A percentile compares a stretch with the other conserved stretches of the same genome.
These are phyloP conservation scores for Pythium vanterpoolii DNA, from an alignment of 352 stramenopile species.

Conservation along the genomic window DNA sequence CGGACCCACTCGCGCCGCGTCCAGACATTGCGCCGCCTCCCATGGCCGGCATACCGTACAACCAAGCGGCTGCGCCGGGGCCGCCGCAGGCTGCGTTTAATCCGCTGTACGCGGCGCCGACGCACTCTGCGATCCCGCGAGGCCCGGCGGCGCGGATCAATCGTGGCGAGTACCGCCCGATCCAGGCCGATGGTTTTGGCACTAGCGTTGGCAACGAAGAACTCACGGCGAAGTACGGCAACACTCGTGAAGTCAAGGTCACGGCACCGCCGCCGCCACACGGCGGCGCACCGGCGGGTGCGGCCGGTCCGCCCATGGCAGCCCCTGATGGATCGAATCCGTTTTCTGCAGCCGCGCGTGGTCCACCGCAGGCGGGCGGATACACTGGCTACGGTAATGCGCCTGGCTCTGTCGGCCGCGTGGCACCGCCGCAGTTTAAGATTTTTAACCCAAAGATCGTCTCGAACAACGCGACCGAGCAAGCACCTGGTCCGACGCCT, in stretches of 20 bases:
- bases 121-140: slow-evolving; percentile 78
- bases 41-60: slow-evolving; percentile 47
- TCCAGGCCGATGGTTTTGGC: slow-evolving; percentile 87
- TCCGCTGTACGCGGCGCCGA: slow-evolving; percentile 70
- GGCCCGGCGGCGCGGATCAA: slow-evolving; percentile 48
- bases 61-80: slow-evolving; percentile 16
- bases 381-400: slow-evolving; percentile 37
- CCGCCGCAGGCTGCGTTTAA: slow-evolving; percentile 35
- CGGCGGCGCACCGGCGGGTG: slow-evolving; percentile 15
- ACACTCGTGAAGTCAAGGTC: slow-evolving; percentile 77
- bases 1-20: slow-evolving; percentile 61
- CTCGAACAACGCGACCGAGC: slow-evolving; percentile 24
- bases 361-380: slow-evolving; percentile 20
- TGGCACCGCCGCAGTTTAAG: slow-evolving; percentile 73
- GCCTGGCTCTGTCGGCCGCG: slow-evolving; percentile 18
- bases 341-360: slow-evolving; percentile 43
- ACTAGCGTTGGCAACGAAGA: slow-evolving; percentile 87
- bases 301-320: slow-evolving; percentile 7
- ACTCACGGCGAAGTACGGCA: slow-evolving; percentile 88
- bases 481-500: slow-evolving; percentile 15
- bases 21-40: slow-evolving; percentile 66
- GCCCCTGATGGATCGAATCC: slow-evolving; percentile 41
- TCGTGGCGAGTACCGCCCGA: slow-evolving; percentile 73
- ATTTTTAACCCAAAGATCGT: slow-evolving; percentile 84
- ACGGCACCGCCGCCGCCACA: slow-evolving; percentile 63